Base-by-base conservation (phyloP, 495 filamentous ascomycete species). In the Xylaria acuta region DNA sequence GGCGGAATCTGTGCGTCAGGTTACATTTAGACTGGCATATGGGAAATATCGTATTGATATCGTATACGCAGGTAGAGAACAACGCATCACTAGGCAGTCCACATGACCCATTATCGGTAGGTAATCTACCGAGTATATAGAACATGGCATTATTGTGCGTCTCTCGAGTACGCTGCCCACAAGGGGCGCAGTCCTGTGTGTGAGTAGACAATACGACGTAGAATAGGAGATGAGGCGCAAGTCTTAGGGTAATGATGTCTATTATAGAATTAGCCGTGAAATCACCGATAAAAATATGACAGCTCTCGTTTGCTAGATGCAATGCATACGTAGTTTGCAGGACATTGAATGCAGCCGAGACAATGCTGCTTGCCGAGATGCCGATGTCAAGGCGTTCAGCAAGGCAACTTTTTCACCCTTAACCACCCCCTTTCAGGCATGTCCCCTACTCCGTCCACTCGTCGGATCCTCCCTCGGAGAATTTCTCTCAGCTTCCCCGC, bases 11-110 rank as follows among this genome's bases (percentile, higher is more conserved):
- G 11, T 30, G 34, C n/a, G 14, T 27, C 49, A n/a, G 36, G 65
- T 40, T 56, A 34, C 20, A 67, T 30, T 14, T 3, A 1, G 34
- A 43, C 7, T 30, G 22, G 18, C 11, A 25, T 27, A 3, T 7
- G 38, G 27, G 1, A 36, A 51, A 34, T 25, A 30, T 32, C 49
- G 65, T 67, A 67, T 66, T 32, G 30, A 6, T n/a, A 20, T 38
- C 64, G 49, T 56, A 67, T 41, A 56, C 30, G 65, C 34, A 56
- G 47, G 65, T 67, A 40, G 20, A 38, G 27, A 53, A 66, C 27
- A 25, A 25, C 40, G 38, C 20, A 49, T 53, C 45, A 34, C 45
- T 40, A n/a, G n/a, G 36, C 38, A 43, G 38, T 64, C 25, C 40
- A n/a, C 16, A 22, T 34, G 43, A 43, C 41, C 30, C 40, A 27